Evolutionary conservation across 2,329 filamentous ascomycete genomes (phyloP).

Genomic region (Rhynchosporium graminicola): DNA sequence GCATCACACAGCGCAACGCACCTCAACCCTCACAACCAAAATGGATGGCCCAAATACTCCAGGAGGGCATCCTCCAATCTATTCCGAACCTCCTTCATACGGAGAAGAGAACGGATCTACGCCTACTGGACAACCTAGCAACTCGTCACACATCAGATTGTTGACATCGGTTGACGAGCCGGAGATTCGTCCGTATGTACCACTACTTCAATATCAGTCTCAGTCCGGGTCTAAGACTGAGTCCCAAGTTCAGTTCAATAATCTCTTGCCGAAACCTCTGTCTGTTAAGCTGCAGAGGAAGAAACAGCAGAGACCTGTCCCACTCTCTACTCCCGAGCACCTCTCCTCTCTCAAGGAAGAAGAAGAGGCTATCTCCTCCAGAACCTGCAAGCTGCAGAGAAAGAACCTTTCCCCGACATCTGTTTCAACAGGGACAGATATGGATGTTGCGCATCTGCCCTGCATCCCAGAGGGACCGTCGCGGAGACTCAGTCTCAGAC

Average conservation of each 20-base stretch:
- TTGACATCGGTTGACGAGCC: conserved; percentile 60
- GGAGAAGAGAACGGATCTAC: conserved; percentile 52
- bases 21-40: conserved; percentile 17
- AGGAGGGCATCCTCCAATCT: conserved; percentile 56
- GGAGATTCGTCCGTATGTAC: conserved; percentile 57
- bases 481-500: conserved; percentile 42
- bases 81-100: conserved; percentile 55
- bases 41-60: conserved; percentile 50
- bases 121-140: conserved; percentile 46
- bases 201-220: conserved; percentile 27
- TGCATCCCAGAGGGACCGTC: conserved; percentile 54
- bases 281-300: conserved; percentile 25
- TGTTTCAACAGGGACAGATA: conserved; percentile 37
- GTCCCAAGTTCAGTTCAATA: neutral
- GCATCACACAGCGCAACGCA: conserved; percentile 26
- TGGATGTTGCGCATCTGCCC: conserved; percentile 48
- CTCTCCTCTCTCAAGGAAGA: conserved; percentile 43
- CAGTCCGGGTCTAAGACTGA: neutral
- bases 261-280: conserved; percentile 8
- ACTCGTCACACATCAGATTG: conserved; percentile 58
- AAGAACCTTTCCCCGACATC: neutral
- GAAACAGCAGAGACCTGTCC: conserved; percentile 17
- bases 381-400: conserved; percentile 31
- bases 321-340: conserved; percentile 42
- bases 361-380: conserved; percentile 41